phyloP scores from a whole-genome alignment of 202 grass and related monocot species.

The Alloteropsis angusta region DNA sequence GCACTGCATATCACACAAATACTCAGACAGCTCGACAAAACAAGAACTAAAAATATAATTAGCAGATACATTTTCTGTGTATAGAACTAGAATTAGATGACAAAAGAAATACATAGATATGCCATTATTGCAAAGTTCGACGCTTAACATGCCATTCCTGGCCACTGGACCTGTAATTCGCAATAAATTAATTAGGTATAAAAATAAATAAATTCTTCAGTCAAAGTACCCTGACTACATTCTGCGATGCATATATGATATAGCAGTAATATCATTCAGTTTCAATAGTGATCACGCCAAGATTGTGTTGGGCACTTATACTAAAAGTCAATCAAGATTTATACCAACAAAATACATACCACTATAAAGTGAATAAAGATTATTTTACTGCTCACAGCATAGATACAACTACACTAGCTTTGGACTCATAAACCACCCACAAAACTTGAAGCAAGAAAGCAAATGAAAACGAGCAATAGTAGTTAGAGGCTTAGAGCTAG shows the following conservation, averaged over 20 bases:
- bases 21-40: neutral
- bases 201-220: neutral
- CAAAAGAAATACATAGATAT: neutral
- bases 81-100: neutral
- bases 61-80: neutral
- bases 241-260: neutral
- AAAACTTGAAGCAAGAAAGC: neutral
- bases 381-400: neutral
- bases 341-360: slow-evolving; percentile 1
- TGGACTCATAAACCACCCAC: neutral
- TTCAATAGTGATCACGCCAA: neutral
- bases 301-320: neutral
- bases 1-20: neutral
- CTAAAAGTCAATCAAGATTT: neutral
- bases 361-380: neutral
- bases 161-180: neutral
- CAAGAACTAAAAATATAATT: neutral
- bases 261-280: neutral
- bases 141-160: neutral
- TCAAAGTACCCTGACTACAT: neutral
- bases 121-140: neutral
- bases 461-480: neutral
- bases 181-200: neutral
- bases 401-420: neutral
- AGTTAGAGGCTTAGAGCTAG: neutral